Evolutionary conservation across 257 asterid genomes (phyloP).

Genomic region (Solanum pimpinellifolium): DNA sequence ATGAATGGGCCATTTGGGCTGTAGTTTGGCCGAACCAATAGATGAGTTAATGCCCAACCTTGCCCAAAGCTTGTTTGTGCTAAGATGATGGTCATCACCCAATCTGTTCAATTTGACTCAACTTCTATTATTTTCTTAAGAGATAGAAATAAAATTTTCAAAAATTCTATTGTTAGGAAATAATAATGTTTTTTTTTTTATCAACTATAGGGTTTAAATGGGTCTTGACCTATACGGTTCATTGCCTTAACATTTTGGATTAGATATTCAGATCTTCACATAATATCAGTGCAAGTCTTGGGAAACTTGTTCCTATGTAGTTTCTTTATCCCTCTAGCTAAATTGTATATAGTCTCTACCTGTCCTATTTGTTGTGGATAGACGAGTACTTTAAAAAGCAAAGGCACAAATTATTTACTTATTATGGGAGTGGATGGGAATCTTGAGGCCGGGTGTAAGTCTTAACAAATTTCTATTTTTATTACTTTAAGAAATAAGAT

Average conservation of each 20-base stretch:
- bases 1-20: background rate
- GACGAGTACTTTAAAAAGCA: background rate
- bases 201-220: background rate
- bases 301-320: background rate
- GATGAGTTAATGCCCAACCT: background rate
- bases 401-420: background rate
- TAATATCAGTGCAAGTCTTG: background rate
- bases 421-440: background rate
- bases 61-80: background rate
- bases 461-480: background rate
- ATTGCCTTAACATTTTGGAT: background rate
- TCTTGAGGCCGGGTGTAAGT: background rate
- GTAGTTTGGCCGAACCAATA: background rate
- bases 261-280: background rate
- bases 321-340: background rate
- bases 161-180: background rate
- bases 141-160: background rate
- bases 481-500: background rate
- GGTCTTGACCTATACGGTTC: background rate
- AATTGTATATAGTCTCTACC: background rate
- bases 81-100: background rate
- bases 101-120: background rate
- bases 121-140: background rate
- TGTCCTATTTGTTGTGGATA: background rate
- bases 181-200: background rate